These are phyloP conservation scores for Sporothrix inflata DNA, from an alignment of 2,329 filamentous ascomycete genomes.

Conservation along the genomic window DNA sequence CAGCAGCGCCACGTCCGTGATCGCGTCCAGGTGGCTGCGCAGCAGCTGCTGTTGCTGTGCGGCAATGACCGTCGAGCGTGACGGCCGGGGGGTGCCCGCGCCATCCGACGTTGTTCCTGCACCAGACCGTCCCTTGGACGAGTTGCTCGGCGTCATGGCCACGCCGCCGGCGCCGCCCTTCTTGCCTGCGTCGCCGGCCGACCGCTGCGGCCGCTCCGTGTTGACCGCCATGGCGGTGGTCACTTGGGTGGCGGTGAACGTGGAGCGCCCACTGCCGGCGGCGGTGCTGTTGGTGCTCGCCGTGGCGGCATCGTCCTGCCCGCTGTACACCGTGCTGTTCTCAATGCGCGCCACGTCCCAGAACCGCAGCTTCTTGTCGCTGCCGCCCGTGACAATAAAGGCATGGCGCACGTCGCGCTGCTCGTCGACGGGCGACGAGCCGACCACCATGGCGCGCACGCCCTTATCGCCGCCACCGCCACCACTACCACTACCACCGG, in stretches of 20 bases:
- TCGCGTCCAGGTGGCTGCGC: conserved; percentile 82
- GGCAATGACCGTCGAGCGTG: conserved; percentile 82
- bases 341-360: conserved; percentile 86
- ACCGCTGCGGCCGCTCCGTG: conserved; percentile 60
- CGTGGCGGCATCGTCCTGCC: conserved; percentile 64
- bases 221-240: conserved; percentile 67
- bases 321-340: conserved; percentile 78
- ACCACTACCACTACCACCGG: background rate
- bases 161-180: conserved; percentile 15
- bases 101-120: conserved; percentile 30
- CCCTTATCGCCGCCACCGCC: conserved; percentile 60
- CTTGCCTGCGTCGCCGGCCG: conserved; percentile 37
- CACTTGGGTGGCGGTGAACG: conserved; percentile 68
- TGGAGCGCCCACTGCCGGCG: conserved; percentile 57
- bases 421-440: conserved; percentile 46
- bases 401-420: conserved; percentile 75
- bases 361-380: conserved; percentile 88
- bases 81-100: conserved; percentile 49
- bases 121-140: conserved; percentile 44
- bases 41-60: conserved; percentile 85
- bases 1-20: conserved; percentile 85
- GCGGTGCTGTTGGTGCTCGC: background rate
- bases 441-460: conserved; percentile 75
- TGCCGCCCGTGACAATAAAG: conserved; percentile 84
- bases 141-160: conserved; percentile 39